Conservation (phyloP, 2,329 filamentous ascomycete species). For the Grosmannia penicillata region DNA sequence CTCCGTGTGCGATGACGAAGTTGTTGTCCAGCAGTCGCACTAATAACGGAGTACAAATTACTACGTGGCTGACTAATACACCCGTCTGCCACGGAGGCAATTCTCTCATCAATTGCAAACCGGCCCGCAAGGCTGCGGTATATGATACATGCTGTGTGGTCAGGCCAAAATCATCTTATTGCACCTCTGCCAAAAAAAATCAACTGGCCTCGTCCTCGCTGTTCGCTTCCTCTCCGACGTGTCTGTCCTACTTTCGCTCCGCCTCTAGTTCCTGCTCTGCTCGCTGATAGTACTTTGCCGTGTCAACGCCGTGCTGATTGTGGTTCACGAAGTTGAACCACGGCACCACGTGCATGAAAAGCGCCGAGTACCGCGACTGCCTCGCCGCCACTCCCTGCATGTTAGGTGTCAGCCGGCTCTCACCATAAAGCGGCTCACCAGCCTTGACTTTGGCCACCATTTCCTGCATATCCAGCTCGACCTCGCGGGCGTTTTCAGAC, state of each 20-base stretch:
- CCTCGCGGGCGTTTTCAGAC: slow-evolving; percentile 79
- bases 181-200: no score
- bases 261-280: slow-evolving; percentile 87
- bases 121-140: no score
- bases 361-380: slow-evolving; percentile 80
- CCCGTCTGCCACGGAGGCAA: no score
- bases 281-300: slow-evolving; percentile 94
- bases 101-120: no score
- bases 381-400: slow-evolving; percentile 87
- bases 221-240: not conserved
- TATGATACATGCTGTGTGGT: no score
- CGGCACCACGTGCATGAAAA: slow-evolving; percentile 72
- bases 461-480: slow-evolving; percentile 93
- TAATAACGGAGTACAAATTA: no score
- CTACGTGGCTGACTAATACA: no score
- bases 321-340: slow-evolving; percentile 99
- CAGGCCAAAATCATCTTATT: no score
- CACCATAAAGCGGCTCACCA: slow-evolving; percentile 80
- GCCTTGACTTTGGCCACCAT: slow-evolving; percentile 96
- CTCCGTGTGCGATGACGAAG: no score
- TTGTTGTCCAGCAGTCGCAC: no score
- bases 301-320: slow-evolving; percentile 88
- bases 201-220: no score
- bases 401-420: slow-evolving; percentile 62
- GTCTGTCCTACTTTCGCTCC: slow-evolving; percentile 28